A percentile compares a stretch with the other conserved stretches of the same genome.
phyloP scores from a whole-genome alignment of 2,329 filamentous ascomycete genomes.

The Neofusicoccum cordaticola region DNA sequence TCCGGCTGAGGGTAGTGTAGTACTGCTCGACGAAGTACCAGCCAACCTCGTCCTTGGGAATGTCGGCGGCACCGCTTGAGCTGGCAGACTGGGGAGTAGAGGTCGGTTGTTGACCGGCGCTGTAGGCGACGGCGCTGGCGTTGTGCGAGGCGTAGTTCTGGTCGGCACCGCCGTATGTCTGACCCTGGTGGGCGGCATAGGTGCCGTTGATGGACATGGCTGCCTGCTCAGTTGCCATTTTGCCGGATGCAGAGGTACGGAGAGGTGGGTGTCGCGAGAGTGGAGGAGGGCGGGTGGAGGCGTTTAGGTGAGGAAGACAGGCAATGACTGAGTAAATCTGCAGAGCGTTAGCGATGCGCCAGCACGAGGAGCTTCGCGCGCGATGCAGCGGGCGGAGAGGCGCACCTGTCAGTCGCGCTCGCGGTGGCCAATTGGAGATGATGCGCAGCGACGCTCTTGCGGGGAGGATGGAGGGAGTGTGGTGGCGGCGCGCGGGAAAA shows the following conservation, averaged over 20 bases:
- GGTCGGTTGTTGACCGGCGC: slow-evolving; percentile 28
- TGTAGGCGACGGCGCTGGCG: slow-evolving; percentile 24
- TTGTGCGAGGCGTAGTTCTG: slow-evolving; percentile 31
- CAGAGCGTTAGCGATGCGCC: not conserved
- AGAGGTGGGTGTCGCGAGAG: slow-evolving; percentile 2
- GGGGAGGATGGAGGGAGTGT: not conserved
- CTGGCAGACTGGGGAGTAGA: slow-evolving; percentile 20
- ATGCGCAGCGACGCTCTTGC: slow-evolving; percentile 6
- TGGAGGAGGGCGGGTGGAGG: not conserved
- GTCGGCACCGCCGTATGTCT: slow-evolving; percentile 39
- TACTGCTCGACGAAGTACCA: slow-evolving; percentile 99
- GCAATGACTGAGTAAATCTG: slow-evolving; percentile 1
- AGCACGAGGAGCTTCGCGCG: not conserved
- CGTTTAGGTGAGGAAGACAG: not conserved
- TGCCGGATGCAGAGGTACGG: not conserved
- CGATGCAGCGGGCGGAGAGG: not conserved
- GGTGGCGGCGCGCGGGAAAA: not conserved
- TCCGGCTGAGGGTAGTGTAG: slow-evolving; percentile 95
- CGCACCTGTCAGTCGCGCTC: slow-evolving; percentile 14
- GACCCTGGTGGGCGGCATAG: slow-evolving; percentile 40
- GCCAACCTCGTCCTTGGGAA: slow-evolving; percentile 88
- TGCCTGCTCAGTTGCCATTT: slow-evolving; percentile 41
- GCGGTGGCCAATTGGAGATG: not conserved
- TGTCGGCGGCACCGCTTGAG: slow-evolving; percentile 35
- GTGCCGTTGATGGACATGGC: slow-evolving; percentile 48